Conservation (phyloP, 2,329 filamentous ascomycete species). For the Verticillium isaacii region DNA sequence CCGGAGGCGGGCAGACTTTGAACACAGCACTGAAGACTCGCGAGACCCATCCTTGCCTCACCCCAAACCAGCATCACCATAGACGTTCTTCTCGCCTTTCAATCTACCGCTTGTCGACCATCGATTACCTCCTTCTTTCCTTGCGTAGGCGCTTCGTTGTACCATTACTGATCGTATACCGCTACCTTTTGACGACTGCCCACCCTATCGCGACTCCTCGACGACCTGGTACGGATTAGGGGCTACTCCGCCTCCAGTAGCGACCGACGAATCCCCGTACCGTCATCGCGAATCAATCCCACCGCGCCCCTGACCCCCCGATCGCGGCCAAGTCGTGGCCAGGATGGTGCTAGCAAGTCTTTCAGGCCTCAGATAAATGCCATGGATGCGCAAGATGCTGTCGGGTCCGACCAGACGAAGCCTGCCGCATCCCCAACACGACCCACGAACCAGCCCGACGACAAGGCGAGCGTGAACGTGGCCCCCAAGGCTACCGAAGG, state of each 20-base stretch:
- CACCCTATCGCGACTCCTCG: not conserved
- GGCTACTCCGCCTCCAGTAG: constrained; percentile 2
- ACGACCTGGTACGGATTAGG: constrained; percentile 6
- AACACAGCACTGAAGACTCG: constrained; percentile 7
- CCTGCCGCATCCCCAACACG: constrained; percentile 46
- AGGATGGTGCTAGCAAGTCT: constrained; percentile 55
- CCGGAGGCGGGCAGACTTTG: constrained; percentile 29
- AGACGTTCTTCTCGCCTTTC: constrained; percentile 8
- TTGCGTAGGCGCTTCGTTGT: constrained; percentile 13
- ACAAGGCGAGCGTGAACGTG: constrained; percentile 8
- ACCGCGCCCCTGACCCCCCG: constrained; percentile 12
- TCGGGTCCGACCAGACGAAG: constrained; percentile 58
- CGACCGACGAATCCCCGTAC: constrained; percentile 5
- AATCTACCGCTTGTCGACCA: constrained; percentile 6
- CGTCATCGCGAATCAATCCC: constrained; percentile 5
- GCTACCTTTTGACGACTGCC: not conserved
- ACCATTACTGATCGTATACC: not conserved
- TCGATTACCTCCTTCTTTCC: constrained; percentile 3
- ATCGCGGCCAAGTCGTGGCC: constrained; percentile 36
- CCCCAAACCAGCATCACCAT: constrained; percentile 8
- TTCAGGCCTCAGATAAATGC: constrained; percentile 53
- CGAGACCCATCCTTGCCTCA: constrained; percentile 4
- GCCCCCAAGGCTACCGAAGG: constrained; percentile 11
- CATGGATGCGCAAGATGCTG: constrained; percentile 66
- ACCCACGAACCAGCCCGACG: not conserved